Conservation (phyloP, 768 basidiomycete genomes). For the Dacryopinax primogenitus region DNA sequence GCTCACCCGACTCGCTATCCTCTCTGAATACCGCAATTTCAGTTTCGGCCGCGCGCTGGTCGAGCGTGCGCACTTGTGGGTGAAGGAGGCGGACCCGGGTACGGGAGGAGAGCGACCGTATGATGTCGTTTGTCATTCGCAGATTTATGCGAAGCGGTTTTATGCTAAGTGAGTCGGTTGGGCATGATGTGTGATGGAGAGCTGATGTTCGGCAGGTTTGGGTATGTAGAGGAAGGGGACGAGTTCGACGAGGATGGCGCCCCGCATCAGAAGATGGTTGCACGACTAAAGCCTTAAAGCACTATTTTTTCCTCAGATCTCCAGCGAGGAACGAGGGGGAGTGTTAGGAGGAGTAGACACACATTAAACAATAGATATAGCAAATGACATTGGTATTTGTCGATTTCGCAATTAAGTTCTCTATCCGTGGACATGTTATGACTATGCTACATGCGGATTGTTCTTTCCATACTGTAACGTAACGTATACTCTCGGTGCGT, state of each 20-base stretch:
- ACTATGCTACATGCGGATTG: constrained; percentile 1
- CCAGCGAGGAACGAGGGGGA: no score
- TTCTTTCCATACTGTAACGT: no score
- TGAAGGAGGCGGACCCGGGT: constrained; percentile 22
- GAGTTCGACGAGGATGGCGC: constrained; percentile 73
- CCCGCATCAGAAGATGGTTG: constrained; percentile 74
- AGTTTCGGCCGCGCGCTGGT: constrained; percentile 58
- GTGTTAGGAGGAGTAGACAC: no score
- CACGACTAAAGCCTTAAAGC: not conserved
- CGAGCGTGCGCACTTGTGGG: constrained; percentile 47
- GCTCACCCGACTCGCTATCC: constrained; percentile 39
- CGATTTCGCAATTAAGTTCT: no score
- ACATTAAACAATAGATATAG: no score
- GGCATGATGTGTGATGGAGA: not conserved
- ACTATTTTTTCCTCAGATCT: no score
- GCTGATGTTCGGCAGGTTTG: constrained; percentile 15
- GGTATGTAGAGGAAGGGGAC: constrained; percentile 33
- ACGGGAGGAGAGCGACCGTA: constrained; percentile 22
- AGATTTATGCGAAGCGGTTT: constrained; percentile 56
- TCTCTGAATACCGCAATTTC: constrained; percentile 49
- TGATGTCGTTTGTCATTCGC: constrained; percentile 52
- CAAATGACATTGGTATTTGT: no score
- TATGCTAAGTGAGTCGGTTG: constrained; percentile 54
- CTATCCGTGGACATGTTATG: no score
- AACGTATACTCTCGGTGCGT: no score